Base-by-base conservation (phyloP, 2,329 filamentous ascomycete genomes). In the Aureobasidium sp. region DNA sequence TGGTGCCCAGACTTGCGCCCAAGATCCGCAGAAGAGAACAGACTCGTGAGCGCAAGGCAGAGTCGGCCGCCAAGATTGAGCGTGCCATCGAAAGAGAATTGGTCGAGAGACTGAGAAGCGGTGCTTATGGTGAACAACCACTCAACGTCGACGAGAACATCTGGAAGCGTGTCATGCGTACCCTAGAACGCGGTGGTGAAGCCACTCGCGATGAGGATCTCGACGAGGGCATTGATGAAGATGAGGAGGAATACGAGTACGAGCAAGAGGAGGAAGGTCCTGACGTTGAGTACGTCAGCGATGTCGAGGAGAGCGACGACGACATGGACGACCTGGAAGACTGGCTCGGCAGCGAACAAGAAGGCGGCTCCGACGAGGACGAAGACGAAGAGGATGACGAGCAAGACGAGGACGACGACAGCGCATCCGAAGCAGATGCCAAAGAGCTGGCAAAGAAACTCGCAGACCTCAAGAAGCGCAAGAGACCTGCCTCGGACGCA, bases 91-190 rank as follows among this genome's bases (percentile, higher is more conserved):
- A 98, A 78, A 79, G 93, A 53, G 91, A 97, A 72, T 77, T 98
- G 60, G 86, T 98, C 62, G 89, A 97, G 71, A 79, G 93, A 62
- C 73, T 98, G 69, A 80, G 90, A 60, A 90, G 89, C 65, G 93
- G 93, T 40, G 90, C 90, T 3, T 97, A 98, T 70, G 93, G 93
- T 52, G 90, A 97, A 63, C 83, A 88, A 67, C 93, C 93, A 37
- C 77, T 98, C 60, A 98, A 98, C 67, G 90, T 95, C 48, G 93
- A 94, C 69, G 90, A 96, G 69, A 79, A 81, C 12, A 89, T 98
- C 57, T 98, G 93, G 93, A 94, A 94, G 79, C 95, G 90, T 79
- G 93, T 98, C 6, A 81, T 98, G 62, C 83, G 84, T 57, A 89
- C 89, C 3, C 78, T 98, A 70, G 93, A 98, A 78, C 80, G 86